Evolutionary conservation across 495 filamentous ascomycete genomes (phyloP), one percentile per base, ranked within the genome.

Genomic region (Aspergillus conjunctus): DNA sequence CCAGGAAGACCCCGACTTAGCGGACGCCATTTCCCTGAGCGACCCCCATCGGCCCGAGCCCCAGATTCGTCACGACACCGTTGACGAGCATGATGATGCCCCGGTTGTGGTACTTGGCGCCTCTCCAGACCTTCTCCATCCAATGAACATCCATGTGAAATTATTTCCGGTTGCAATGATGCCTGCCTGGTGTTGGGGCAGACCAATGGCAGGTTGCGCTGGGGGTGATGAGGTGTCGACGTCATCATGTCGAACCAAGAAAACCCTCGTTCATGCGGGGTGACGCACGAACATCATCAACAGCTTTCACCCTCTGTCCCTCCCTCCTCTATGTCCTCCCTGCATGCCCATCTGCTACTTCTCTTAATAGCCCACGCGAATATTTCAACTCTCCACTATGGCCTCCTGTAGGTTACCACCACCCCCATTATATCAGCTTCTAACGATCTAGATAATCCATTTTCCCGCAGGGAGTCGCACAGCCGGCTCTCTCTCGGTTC

Each of bases 401-500:
- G 37, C 9, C 15, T 41, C 2, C 9, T 41, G 37, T 41, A n/a
- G 12, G 37, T 11, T 8, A 11, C 37, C 37, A n/a, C 37, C 37
- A 11, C 37, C 15, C 37, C 37, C 37, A 3, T n/a, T 9, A 41
- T 4, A 41, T 41, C 37, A 9, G 3, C 11, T 48, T 48, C 44
- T 48, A 48, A 48, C n/a, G 8, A 0, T 22, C 17, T 45, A 66
- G 64, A 67, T 67, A 90, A 90, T 66, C 88, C 88, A 15, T 90
- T 91, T 71, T 77, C 81, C 48, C 83, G 77, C 67, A 80, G 82
- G 39, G 87, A 90, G 50, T 75, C 79, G 12, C 87, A 89, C 63
- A 72, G 72, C 63, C 64, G 74, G 18, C 71, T 73, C 54, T 76
- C 85, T 2, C 54, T 87, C 31, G 71, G 74, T 20, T 66, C 77